phyloP scores from a whole-genome alignment of 1,139 yeast genomes.

The Debaryomyces subglobosus region DNA sequence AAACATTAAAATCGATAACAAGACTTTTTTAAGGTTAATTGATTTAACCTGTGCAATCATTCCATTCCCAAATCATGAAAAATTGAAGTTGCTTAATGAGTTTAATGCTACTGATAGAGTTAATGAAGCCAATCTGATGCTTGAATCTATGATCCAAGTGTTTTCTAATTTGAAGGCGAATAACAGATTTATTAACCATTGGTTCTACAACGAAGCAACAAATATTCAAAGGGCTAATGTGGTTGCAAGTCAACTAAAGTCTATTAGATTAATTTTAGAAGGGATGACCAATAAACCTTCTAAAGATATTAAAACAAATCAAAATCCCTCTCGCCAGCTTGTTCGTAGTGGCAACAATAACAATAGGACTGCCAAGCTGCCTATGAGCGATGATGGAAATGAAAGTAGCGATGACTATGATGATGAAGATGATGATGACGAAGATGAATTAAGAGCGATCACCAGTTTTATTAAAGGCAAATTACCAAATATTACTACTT shows the following conservation, averaged over 20 bases:
- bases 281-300: conserved; percentile 42
- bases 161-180: conserved; percentile 37
- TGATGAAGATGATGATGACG: conserved; percentile 44
- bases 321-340: conserved; percentile 8
- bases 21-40: conserved; percentile 41
- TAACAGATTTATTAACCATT: conserved; percentile 41
- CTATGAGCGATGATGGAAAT: conserved; percentile 13
- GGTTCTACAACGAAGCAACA: conserved; percentile 54
- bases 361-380: conserved; percentile 8
- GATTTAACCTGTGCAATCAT: conserved; percentile 62
- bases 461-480: conserved; percentile 50
- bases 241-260: conserved; percentile 62
- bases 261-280: conserved; percentile 58
- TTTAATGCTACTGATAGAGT: conserved; percentile 39
- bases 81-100: conserved; percentile 43
- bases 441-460: conserved; percentile 48
- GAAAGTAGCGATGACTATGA: conserved; percentile 22
- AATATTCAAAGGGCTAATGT: conserved; percentile 58
- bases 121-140: conserved; percentile 32
- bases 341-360: conserved; percentile 11
- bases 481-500: conserved; percentile 42
- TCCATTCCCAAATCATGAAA: conserved; percentile 58
- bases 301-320: conserved; percentile 7
- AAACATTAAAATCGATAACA: conserved; percentile 27
- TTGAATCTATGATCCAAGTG: conserved; percentile 37